Evolutionary conservation across 306 rosid genomes (phyloP), one percentile per base, ranked within the genome.

Genomic region (Dryas alaskensis): DNA sequence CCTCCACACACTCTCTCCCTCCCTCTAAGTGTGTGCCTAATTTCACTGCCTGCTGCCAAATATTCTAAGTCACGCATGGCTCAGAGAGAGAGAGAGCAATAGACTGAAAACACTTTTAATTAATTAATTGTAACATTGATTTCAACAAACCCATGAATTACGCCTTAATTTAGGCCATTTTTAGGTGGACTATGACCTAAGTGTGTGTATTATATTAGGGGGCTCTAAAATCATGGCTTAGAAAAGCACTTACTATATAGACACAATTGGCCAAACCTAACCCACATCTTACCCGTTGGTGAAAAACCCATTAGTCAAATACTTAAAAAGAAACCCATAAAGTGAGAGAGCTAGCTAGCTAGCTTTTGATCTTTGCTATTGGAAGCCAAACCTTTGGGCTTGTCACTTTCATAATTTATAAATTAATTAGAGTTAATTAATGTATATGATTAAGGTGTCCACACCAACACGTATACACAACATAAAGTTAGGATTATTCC

Each of bases 81-180:
- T 31, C 2, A 31, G 37, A 31, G 37, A 31, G 37, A 27, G 37
- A 31, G 37, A 31, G 37, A 31, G 62, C 78, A 40, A 22, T 45
- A 7, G 10, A 4, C 4, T 0, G 27, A 17, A 17, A 2, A 39
- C 50, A 49, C 62, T 5, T 39, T 37, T n/a, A 39, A 48, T 42
- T 39, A 65, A 25, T 73, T 59, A 50, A 80, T 67, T 42, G 65
- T 79, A 79, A 65, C 86, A 80, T 85, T 77, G 92, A 72, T 84
- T 88, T 89, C 89, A 89, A 78, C 86, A 80, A 31, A 77, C 78
- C 97, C 97, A 78, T 83, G 71, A 91, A 87, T 89, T 86, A 84
- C 91, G 95, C 95, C 97, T 67, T 81, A 83, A 86, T 89, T 91
- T 75, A 83, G 76, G 92, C 81, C 86, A 85, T 84, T 81, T 65